Evolutionary conservation across 805 yeast genomes (phyloP), one percentile per base, ranked within the genome.

Genomic region (Lipomyces spencermartinsiae): DNA sequence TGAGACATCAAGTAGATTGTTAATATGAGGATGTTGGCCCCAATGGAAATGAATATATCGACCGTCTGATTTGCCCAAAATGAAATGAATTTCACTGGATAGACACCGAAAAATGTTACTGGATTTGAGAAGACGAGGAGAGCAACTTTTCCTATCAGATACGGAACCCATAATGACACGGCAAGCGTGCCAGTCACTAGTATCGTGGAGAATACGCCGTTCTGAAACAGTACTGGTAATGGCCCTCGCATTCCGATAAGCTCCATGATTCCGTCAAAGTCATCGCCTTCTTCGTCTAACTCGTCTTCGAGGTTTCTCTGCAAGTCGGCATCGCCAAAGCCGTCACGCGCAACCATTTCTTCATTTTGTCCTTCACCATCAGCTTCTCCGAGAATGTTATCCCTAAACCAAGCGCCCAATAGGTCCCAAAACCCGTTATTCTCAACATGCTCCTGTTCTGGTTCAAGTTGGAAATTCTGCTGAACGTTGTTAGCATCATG

Each of bases 171-270:
- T 19, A 73, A 64, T 16, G 75, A 43, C 7, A 71, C n/a, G 1
- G 61, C 71, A 3, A 67, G 46, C 16, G 69, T 53, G 33, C 68
- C 58, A 33, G 70, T 61, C 56, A 66, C 64, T 37, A 68, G 60
- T 56, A 78, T 51, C 53, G 59, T 61, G 6, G 72, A 64, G 65
- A 74, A 65, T 37, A 73, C 29, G 37, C 68, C 63, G 66, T 73
- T 69, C 19, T 69, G 70, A 16, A 77, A 68, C 19, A 76, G 62
- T 0, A 67, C 61, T 16, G 67, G 57, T 9, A 74, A 39, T 5
- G 74, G 77, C 8, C 75, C 76, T 4, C 74, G 71, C 54, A 73
- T 58, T 14, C 76, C 77, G 14, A 76, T 62, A n/a, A 76, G 66
- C 19, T 76, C 78, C 25, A 74, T 62, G 10, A 76, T 61, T 4